phyloP scores from a whole-genome alignment of 2,329 filamentous ascomycete species.

The Aspergillus neoniger region DNA sequence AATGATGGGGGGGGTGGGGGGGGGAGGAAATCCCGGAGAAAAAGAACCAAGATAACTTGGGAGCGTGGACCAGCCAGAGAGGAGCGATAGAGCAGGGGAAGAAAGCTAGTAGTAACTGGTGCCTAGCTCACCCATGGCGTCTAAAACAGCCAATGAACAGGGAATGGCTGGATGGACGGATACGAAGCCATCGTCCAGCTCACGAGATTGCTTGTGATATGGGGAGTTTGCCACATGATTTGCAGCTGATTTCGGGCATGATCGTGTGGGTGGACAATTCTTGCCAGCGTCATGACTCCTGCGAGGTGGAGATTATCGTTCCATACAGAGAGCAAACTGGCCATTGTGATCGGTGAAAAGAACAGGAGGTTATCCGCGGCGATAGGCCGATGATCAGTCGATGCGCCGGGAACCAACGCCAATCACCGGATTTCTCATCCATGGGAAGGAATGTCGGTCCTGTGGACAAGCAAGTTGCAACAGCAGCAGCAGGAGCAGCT shows the following conservation, averaged over 20 bases:
- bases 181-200: neutral
- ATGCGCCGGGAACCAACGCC: neutral
- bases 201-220: constrained; percentile 8
- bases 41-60: constrained; percentile 7
- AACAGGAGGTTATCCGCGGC: neutral
- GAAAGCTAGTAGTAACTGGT: neutral
- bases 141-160: constrained; percentile 4
- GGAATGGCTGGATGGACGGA: neutral
- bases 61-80: constrained; percentile 17
- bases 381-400: constrained; percentile 2
- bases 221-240: constrained; percentile 1
- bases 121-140: constrained; percentile 6
- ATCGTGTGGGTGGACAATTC: neutral
- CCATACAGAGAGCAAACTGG: neutral
- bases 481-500: neutral
- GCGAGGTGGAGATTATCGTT: neutral
- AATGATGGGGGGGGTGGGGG: constrained; percentile 2
- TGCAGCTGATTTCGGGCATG: neutral
- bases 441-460: too few relatives aligned
- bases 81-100: constrained; percentile 14
- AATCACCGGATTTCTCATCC: neutral
- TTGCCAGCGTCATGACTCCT: neutral
- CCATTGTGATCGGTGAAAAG: neutral
- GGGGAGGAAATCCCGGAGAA: constrained; percentile 1
- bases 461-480: too few relatives aligned